Evolutionary conservation across 768 basidiomycete genomes (phyloP), one percentile per base, ranked within the genome.

Genomic region (Boletus vinaceobasis): DNA sequence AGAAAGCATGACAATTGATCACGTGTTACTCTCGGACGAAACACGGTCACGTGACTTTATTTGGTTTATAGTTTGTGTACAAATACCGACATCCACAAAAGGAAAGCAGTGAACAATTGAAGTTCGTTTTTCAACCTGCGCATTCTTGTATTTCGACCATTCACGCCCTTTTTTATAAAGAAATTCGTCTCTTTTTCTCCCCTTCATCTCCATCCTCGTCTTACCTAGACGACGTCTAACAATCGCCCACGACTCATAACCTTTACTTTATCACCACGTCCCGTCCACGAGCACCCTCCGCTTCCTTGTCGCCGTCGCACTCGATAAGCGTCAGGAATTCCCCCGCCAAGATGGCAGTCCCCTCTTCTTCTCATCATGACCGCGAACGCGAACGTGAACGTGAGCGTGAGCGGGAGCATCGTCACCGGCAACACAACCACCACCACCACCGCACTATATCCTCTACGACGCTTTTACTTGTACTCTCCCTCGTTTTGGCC

Each of bases 381-480:
- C 75, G 85, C 67, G 85, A 79, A 6, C 77, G 77, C 11, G 77
- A 79, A 7, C 77, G 77, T 14, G 77, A 71, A 29, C 83, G 81
- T 55, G 70, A 79, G 43, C 83, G 81, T 55, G 70, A 79, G 43
- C 73, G 77, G 36, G 66, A 80, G 73, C 67, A 80, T 71, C 78
- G 84, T 63, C 81, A 85, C 60, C 81, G 84, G 39, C 82, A 83
- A 46, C 85, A 86, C 64, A 89, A 87, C 66, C 88, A 86, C 64
- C 89, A 87, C 66, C 88, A 90, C 55, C 85, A 88, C 63, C 79
- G 91, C 55, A 92, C 91, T 51, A 91, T 93, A 57, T 93, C 91
- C 9, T 93, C 91, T 14, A 93, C 91, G 0, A 93, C 91, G 14
- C 84, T 93, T 32, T 81, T 93, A 49, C 85, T 93, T 33, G 87